Evolutionary conservation across 192 early-diverging fungal genomes (phyloP).

Genomic region (Paraglomus brasilianum): DNA sequence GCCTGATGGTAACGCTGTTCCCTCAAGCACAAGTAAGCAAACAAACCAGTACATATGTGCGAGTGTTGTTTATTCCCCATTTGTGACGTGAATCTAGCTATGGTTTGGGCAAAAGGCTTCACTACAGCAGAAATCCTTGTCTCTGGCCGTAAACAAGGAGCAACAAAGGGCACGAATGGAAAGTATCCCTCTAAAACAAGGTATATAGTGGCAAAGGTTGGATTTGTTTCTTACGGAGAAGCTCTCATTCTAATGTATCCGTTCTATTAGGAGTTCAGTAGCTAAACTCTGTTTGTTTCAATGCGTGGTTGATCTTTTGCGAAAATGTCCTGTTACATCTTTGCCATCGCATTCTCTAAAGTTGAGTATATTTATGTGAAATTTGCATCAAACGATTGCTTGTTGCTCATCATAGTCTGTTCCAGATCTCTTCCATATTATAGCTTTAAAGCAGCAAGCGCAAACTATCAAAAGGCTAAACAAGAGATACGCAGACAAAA

Average conservation of each 20-base stretch:
- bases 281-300: constrained; percentile 19
- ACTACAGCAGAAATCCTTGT: constrained; percentile 10
- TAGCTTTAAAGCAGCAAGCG: neutral
- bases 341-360: constrained; percentile 7
- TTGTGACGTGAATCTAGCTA: neutral
- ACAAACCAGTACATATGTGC: neutral
- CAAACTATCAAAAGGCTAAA: constrained; percentile 28
- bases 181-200: constrained; percentile 14
- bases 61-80: neutral
- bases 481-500: constrained; percentile 1
- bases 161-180: constrained; percentile 7
- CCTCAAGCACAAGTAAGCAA: constrained; percentile 8
- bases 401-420: neutral
- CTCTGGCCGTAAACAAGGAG: constrained; percentile 15
- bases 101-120: constrained; percentile 5
- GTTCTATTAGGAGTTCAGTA: neutral
- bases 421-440: constrained; percentile 13
- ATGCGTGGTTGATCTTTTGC: neutral
- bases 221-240: no score
- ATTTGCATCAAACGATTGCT: neutral
- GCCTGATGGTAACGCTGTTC: neutral
- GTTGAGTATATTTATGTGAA: neutral
- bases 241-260: no score
- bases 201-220: neutral
- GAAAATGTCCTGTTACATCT: neutral